Conservation (phyloP, 106 monocot genomes). For the Allium fistulosum region DNA sequence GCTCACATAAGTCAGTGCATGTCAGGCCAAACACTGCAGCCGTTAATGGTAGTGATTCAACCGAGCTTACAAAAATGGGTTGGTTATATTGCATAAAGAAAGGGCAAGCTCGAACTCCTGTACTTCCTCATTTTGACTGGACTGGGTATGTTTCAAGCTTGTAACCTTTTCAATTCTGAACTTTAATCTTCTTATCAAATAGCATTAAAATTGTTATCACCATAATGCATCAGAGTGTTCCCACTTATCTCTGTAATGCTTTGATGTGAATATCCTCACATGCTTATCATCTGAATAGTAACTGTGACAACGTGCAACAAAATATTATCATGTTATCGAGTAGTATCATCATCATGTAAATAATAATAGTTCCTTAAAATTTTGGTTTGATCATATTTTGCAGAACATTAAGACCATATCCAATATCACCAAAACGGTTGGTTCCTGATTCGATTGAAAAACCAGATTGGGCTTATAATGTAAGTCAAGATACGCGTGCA, state of each 20-base stretch:
- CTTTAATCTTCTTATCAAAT: neutral
- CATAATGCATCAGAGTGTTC: no score
- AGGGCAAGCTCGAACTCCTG: constrained; percentile 58
- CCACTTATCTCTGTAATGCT: no score
- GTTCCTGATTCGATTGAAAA: constrained; percentile 61
- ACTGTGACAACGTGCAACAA: no score
- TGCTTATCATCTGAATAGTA: no score
- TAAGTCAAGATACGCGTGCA: constrained; percentile 24
- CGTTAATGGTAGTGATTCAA: neutral
- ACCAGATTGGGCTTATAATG: constrained; percentile 97
- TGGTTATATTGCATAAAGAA: constrained; percentile 92
- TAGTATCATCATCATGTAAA: no score
- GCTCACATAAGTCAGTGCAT: constrained; percentile 78
- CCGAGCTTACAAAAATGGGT: constrained; percentile 31
- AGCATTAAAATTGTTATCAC: neutral
- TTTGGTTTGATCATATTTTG: constrained; percentile 7
- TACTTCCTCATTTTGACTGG: constrained; percentile 85
- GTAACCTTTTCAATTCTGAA: neutral
- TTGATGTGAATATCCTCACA: no score
- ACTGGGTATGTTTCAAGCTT: constrained; percentile 65
- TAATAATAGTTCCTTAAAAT: no score
- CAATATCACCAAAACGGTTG: constrained; percentile 69
- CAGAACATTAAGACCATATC: constrained; percentile 79
- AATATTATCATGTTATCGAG: no score
- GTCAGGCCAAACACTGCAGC: constrained; percentile 25